Evolutionary conservation across 2,329 filamentous ascomycete species (phyloP), one percentile per base, ranked within the genome.

Genomic region (Cercospora berteroae): DNA sequence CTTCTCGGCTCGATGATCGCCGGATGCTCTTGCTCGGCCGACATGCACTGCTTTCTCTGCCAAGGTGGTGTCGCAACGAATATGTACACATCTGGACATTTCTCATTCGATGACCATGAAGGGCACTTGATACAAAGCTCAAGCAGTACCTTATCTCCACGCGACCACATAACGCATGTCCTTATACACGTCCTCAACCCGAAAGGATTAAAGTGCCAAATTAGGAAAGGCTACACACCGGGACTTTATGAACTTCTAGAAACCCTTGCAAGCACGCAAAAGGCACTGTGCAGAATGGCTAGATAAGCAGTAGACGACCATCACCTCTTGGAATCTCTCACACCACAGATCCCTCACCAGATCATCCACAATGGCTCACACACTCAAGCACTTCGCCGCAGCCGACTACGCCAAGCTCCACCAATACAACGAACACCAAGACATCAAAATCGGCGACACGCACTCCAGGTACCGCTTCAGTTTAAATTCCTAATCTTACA

Each of bases 401-500:
- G 59, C 23, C 3, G 33, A 44, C 59, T 48, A 44, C n/a, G 59
- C 39, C 39, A 48, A 23, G 12, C 59, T 61, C 12, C 59, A 61
- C 39, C 59, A 61, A 20, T 61, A 61, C 59, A 61, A 50, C 16
- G 59, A 61, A 20, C 59, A 61, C 39, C n/a, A 48, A 16, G 12
- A 61, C 8, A 61, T 61, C 16, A 36, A 61, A 25, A 61, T 61
- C 23, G 59, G 59, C 4, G 59, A 61, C 20, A 48, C 36, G 2
- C 31, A 33, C 1, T 61, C 59, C 10, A 44, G 33, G 59, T 61
- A 48, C 16, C 50, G 0, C 16, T 20, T 27, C 23, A 29, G 2
- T 5, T 2, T 4, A 8, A 4, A 7, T 55, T 16, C 12, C 12
- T n/a, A 8, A 23, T 12, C 48, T 52, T 4, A 23, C 8, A 1